Percentiles rank a stretch among this genome's conserved stretches.
phyloP scores from a whole-genome alignment of 352 stramenopile species.

The Blastocystis sp. region DNA sequence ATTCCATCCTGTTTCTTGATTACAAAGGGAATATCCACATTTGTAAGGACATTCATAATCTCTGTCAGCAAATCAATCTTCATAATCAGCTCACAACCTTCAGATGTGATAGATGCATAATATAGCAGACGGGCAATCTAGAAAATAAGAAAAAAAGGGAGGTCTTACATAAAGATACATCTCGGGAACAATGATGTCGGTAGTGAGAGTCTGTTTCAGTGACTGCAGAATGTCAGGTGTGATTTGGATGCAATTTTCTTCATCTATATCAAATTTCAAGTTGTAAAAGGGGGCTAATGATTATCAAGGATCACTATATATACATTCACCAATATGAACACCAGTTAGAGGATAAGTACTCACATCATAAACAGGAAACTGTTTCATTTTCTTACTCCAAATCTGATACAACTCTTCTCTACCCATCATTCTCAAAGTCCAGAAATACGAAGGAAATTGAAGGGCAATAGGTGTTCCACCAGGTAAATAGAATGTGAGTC shows the following conservation, averaged over 20 bases:
- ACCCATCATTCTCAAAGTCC: background rate
- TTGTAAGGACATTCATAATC: background rate
- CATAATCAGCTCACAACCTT: background rate
- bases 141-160: too few relatives aligned
- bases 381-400: background rate
- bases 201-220: background rate
- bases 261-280: background rate
- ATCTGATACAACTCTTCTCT: background rate
- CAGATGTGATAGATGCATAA: background rate
- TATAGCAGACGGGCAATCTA: constrained; percentile 7
- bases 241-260: background rate
- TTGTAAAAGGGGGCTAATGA: constrained; percentile 42
- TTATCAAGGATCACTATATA: background rate
- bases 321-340: background rate
- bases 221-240: background rate
- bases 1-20: background rate
- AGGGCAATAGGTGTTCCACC: constrained; percentile 6
- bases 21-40: background rate
- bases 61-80: background rate
- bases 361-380: constrained; percentile 8
- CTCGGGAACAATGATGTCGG: background rate
- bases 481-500: constrained; percentile 38
- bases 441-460: background rate
- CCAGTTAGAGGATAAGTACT: background rate
- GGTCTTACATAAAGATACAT: constrained; percentile 20